phyloP scores from a whole-genome alignment of 2,329 filamentous ascomycete species.

The Microcyclospora pomicola region DNA sequence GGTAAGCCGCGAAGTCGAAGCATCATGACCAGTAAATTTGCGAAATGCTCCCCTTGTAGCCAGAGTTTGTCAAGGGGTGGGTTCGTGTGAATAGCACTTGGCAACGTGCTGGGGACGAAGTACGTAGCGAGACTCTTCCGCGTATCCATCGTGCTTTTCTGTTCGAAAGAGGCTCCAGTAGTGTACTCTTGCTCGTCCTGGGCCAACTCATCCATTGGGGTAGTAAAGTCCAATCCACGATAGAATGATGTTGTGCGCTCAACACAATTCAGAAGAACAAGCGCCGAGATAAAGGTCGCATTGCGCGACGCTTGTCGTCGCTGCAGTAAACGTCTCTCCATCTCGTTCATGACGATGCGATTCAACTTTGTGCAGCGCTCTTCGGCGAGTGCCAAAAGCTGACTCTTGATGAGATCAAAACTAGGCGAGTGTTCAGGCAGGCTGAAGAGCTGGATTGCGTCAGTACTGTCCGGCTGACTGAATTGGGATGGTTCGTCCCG shows the following conservation, averaged over 20 bases:
- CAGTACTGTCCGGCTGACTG: background rate
- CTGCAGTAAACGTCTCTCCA: conserved; percentile 46
- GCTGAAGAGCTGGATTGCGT: too few species aligned
- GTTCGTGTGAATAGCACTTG: background rate
- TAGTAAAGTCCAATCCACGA: conserved; percentile 10
- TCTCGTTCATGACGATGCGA: conserved; percentile 43
- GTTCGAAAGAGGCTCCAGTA: background rate
- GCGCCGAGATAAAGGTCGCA: conserved; percentile 44
- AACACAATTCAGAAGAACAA: conserved; percentile 45
- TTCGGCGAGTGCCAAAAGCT: conserved; percentile 42
- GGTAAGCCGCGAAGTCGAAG: conserved; percentile 42
- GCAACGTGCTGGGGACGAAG: background rate
- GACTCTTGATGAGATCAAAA: conserved; percentile 37
- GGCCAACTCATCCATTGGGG: background rate
- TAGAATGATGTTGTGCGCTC: conserved; percentile 48
- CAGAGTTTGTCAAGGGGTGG: conserved; percentile 30
- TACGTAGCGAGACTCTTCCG: background rate
- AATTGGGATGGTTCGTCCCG: conserved; percentile 18
- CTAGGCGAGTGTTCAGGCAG: conserved; percentile 6
- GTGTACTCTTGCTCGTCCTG: background rate
- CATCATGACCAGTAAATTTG: conserved; percentile 43
- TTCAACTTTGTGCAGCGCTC: conserved; percentile 39
- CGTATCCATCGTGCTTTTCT: background rate
- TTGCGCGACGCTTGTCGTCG: conserved; percentile 44
- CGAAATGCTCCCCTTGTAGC: conserved; percentile 44